Conservation (phyloP, 108 stramenopile species). For the Asterionellopsis glacialis region DNA sequence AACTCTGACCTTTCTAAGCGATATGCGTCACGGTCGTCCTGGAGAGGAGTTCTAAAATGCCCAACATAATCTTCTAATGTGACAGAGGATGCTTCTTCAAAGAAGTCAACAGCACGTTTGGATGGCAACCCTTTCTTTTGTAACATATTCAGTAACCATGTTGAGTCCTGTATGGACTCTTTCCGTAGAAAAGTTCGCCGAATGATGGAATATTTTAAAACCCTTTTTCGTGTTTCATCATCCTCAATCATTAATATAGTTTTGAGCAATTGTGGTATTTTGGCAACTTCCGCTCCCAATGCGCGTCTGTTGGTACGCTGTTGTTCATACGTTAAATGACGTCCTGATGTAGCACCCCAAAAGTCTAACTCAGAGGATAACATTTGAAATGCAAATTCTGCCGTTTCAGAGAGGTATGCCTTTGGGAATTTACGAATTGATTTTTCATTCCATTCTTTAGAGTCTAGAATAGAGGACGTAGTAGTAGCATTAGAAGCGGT, state of each 20-base stretch:
- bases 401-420: neutral
- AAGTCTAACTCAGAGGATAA: too few species aligned
- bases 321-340: too few species aligned
- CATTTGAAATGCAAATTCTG: neutral
- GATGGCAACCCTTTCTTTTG: constrained; percentile 11
- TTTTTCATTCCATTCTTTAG: neutral
- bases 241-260: constrained; percentile 22
- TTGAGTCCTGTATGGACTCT: constrained; percentile 1
- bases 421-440: constrained; percentile 7
- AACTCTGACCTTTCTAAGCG: neutral
- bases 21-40: constrained; percentile 3
- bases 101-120: constrained; percentile 19
- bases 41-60: constrained; percentile 1
- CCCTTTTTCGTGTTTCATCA: constrained; percentile 5
- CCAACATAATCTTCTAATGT: constrained; percentile 20
- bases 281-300: constrained; percentile 5
- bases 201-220: constrained; percentile 16
- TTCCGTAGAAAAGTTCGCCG: constrained; percentile 13
- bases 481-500: too few species aligned
- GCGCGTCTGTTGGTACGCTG: neutral
- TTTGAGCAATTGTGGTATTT: constrained; percentile 14
- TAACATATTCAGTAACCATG: constrained; percentile 28
- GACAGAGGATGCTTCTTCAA: constrained; percentile 10
- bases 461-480: neutral
- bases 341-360: too few species aligned